Percentiles rank a stretch among this genome's conserved stretches.
Evolutionary conservation across 345 rosid species (phyloP).

Genomic region (Xanthoceras sorbifolium): DNA sequence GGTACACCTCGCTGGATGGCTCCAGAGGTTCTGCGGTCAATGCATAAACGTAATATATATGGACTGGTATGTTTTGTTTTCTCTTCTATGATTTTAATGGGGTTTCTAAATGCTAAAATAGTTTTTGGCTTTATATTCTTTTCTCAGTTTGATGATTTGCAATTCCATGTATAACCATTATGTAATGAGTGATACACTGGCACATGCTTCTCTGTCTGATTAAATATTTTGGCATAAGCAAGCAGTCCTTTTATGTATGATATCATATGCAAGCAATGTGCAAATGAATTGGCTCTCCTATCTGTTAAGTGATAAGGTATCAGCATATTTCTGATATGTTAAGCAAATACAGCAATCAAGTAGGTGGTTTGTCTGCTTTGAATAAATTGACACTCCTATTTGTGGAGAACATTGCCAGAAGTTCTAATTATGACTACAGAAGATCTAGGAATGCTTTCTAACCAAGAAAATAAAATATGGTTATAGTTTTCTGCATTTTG

Average conservation of each 20-base stretch:
- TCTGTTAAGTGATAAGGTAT: background rate
- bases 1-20: conserved; percentile 99
- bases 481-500: background rate
- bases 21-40: conserved; percentile 84
- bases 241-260: background rate
- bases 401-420: background rate
- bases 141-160: background rate
- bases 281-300: background rate
- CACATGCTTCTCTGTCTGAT: background rate
- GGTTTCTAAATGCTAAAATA: background rate
- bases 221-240: background rate
- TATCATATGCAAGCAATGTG: background rate
- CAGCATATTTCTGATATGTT: background rate
- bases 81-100: background rate
- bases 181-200: background rate
- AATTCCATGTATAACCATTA: background rate
- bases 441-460: background rate
- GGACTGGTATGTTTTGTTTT: conserved; percentile 65
- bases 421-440: background rate
- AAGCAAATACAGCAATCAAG: background rate
- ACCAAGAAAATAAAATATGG: background rate
- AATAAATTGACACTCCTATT: background rate
- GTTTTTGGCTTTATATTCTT: background rate
- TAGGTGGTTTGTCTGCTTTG: background rate
- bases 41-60: conserved; percentile 57